phyloP scores from a whole-genome alignment of 345 rosid species.

The Salix koriyanagi region DNA sequence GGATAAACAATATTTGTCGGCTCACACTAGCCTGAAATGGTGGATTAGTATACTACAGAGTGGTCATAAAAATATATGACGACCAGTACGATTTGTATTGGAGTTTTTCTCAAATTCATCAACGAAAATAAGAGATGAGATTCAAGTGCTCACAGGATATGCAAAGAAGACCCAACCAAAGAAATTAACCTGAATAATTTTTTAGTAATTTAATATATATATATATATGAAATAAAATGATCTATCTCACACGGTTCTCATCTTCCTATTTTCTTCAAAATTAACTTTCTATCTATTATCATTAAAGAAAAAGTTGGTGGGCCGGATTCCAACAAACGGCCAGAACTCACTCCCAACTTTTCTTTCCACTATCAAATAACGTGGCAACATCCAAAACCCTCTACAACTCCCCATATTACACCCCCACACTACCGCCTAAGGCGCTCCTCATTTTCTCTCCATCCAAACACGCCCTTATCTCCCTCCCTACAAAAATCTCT shows the following conservation, averaged over 20 bases:
- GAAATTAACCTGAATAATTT: too few species aligned
- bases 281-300: neutral
- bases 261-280: neutral
- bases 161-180: too few species aligned
- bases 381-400: neutral
- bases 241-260: neutral
- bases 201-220: too few species aligned
- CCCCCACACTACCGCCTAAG: neutral
- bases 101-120: too few species aligned
- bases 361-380: neutral
- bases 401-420: neutral
- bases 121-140: too few species aligned
- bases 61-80: too few species aligned
- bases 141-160: too few species aligned
- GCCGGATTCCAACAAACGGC: neutral
- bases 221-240: too few species aligned
- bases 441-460: constrained; percentile 6
- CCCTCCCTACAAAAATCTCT: neutral
- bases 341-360: neutral
- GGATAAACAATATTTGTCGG: too few species aligned
- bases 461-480: constrained; percentile 16
- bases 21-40: too few species aligned
- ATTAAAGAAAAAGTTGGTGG: neutral
- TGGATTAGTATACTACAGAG: too few species aligned
- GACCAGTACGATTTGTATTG: too few species aligned